Base-by-base conservation (phyloP, 1,139 yeast species). In the Debaryomyces sp. region DNA sequence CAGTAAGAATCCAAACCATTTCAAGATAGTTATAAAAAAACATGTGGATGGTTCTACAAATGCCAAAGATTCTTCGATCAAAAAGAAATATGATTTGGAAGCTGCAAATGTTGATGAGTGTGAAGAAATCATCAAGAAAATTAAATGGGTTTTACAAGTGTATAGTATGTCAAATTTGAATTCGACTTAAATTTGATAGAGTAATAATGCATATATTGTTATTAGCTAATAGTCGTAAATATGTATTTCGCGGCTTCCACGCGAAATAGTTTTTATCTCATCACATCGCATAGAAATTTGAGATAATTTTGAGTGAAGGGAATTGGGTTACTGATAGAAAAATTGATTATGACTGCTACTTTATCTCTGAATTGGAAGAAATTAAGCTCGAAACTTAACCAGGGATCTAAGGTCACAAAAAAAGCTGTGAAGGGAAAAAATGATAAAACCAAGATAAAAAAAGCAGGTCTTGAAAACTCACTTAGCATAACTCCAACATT, bases 1-100 rank as follows among this genome's bases (percentile, higher is more conserved):
- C 39, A 62, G 70, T 35, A 89, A 91, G 60, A 82, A 86, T 27
- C 94, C 95, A 0, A 79, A 80, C 35, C 87, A 89, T 60, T 90
- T 94, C 70, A 91, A 92, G 63, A 82, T 94, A 17, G 85, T 89
- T 17, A 85, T 92, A n/a, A 75, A 79, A 61, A 89, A 89, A 61
- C 71, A 59, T n/a, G 53, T 54, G 15, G 77, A 80, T 4, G 75
- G 74, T 17, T 65, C 67, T 1, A 70, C 70, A 1, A 65, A 63
- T 42, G 50, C 57, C 1, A 61, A 61, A 44, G 58, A 55, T 21
- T 41, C 54, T 27, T 58, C 62, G 0, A 51, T 70, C 6, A 69
- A 73, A 50, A 92, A 94, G 66, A 82, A 95, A 58, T 94, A 92
- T 62, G 96, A 90, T 58, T 78, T 94, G 52, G 97, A 92, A 59